Conservation (phyloP, 495 filamentous ascomycete species). For the Penicillium herquei region DNA sequence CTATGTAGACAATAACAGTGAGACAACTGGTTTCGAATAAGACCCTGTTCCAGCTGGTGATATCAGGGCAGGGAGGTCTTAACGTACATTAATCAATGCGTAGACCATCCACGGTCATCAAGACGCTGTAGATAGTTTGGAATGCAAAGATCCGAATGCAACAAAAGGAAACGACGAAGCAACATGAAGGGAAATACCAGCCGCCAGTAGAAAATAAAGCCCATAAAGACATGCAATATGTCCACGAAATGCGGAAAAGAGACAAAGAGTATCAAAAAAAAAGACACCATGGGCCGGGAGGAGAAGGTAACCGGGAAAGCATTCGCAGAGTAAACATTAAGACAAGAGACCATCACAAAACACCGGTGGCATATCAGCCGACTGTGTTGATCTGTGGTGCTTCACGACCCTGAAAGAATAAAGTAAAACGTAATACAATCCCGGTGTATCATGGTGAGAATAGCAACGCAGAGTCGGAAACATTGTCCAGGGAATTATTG, state of each 20-base stretch:
- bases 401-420: not conserved
- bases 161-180: constrained; percentile 9
- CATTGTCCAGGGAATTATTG: no score
- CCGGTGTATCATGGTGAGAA: constrained; percentile 24
- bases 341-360: constrained; percentile 25
- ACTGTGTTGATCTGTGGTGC: constrained; percentile 32
- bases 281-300: constrained; percentile 26
- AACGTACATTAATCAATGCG: constrained; percentile 78
- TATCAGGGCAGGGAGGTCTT: constrained; percentile 57
- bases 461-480: no score
- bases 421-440: constrained; percentile 28
- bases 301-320: constrained; percentile 20
- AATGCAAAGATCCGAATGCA: constrained; percentile 36
- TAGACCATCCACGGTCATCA: constrained; percentile 60
- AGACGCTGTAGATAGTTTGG: constrained; percentile 33
- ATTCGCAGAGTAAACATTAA: constrained; percentile 18
- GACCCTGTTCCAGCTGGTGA: constrained; percentile 44
- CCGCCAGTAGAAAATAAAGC: constrained; percentile 29
- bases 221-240: constrained; percentile 32
- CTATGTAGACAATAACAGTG: constrained; percentile 49
- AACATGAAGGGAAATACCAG: constrained; percentile 30
- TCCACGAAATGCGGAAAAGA: constrained; percentile 28
- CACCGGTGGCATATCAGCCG: constrained; percentile 38
- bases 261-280: not conserved
- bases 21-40: constrained; percentile 55